A percentile compares a stretch with the other conserved stretches of the same genome.
These are phyloP conservation scores for Pythium aphanidermatum DNA, from an alignment of 352 stramenopile genomes.

Conservation along the genomic window DNA sequence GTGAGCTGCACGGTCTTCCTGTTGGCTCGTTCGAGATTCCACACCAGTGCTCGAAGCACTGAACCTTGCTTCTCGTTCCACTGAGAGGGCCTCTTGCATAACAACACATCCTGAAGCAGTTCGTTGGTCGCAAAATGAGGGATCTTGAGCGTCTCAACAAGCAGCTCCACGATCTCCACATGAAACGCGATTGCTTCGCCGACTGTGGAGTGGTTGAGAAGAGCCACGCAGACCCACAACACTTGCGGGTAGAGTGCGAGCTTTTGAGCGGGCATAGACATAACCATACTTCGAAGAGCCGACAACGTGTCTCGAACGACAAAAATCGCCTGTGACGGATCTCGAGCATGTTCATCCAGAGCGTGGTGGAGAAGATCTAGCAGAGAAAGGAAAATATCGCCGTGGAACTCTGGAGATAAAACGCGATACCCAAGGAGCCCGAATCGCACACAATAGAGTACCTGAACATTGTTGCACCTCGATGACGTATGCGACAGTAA, in stretches of 20 bases:
- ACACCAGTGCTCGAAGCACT: conserved; percentile 37
- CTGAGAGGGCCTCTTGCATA: conserved; percentile 39
- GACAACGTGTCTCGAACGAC: conserved; percentile 45
- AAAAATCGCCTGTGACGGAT: conserved; percentile 4
- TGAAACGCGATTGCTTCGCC: conserved; percentile 17
- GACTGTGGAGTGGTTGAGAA: conserved; percentile 51
- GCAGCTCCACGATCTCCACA: conserved; percentile 22
- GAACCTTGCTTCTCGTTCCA: conserved; percentile 39
- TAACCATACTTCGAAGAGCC: conserved; percentile 31
- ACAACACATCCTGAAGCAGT: conserved; percentile 38
- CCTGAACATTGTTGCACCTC: conserved; percentile 20
- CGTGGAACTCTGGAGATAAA: conserved; percentile 43
- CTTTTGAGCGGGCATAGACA: conserved; percentile 40
- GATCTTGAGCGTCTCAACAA: conserved; percentile 38
- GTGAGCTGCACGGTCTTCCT: conserved; percentile 1
- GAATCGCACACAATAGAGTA: conserved; percentile 41
- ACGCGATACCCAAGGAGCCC: conserved; percentile 43
- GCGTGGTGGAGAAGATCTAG: conserved; percentile 43
- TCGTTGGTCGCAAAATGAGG: conserved; percentile 36
- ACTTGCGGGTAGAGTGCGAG: conserved; percentile 72
- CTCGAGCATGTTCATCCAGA: conserved; percentile 31
- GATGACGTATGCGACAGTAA: conserved; percentile 18
- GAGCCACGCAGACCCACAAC: conserved; percentile 57
- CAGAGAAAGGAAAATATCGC: conserved; percentile 51
- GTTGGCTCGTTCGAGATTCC: conserved; percentile 17